Evolutionary conservation across 148 eudicot genomes (phyloP), one percentile per base, ranked within the genome.

Genomic region (Beta vulgaris): DNA sequence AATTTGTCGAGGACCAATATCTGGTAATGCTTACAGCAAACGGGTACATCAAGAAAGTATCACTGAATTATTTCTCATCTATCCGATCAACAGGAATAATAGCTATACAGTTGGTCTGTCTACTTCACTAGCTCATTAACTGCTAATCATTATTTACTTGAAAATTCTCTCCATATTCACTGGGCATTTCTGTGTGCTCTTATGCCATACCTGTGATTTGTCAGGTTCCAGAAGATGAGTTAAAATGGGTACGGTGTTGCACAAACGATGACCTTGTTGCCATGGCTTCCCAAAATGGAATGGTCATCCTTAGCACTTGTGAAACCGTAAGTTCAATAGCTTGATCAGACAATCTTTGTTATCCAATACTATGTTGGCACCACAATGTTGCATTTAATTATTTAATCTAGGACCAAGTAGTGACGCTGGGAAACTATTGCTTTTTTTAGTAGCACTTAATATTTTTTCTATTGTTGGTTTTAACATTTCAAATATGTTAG

Each of bases 201-300:
- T 78, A 67, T 64, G 51, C 59, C 62, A 78, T 23, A 53, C 62
- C 11, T 32, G 25, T 76, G 67, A 25, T 60, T 73, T 78, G 63
- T 66, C 87, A 96, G 99, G 97, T 96, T 79, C 93, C 94, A 51
- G 97, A 90, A 51, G 99, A 96, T 81, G 96, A 91, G 78, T 85
- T 96, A 39, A 96, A 88, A 84, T 96, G 98, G 99, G 99, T 96
- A 16, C 84, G 91, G 63, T 80, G 84, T 76, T 96, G 99, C 82
- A 77, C 91, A 39, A 88, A 89, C 72, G 90, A 91, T 81, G 98
- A 96, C 69, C 86, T 84, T 84, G 92, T 96, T 77, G 99, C 97
- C 42, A 92, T 96, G 97, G 99, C 97, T 77, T 96, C 99, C 70
- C 94, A 92, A 28, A 89, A 88, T 80, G 99, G 99, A 67, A 81